Percentiles rank a stretch among this genome's conserved stretches.
Evolutionary conservation across 768 basidiomycete genomes (phyloP).

Genomic region (Rubroboletus pulcherrimus): DNA sequence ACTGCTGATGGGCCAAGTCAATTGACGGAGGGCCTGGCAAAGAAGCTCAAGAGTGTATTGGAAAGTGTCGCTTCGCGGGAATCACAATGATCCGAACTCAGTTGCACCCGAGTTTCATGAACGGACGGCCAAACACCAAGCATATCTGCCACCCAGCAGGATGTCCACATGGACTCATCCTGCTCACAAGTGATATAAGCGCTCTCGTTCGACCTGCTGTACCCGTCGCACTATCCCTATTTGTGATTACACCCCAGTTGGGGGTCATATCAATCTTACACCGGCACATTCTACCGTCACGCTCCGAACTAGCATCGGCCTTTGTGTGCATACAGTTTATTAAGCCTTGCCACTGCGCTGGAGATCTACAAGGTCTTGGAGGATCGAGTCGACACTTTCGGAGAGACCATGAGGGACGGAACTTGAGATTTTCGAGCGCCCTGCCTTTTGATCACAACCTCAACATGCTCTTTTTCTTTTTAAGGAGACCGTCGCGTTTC

Average conservation of each 20-base stretch:
- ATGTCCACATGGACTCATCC: background rate
- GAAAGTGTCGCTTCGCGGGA: slow-evolving; percentile 33
- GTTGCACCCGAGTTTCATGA: background rate
- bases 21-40: slow-evolving; percentile 63
- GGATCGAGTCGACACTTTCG: background rate
- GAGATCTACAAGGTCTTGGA: background rate
- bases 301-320: background rate
- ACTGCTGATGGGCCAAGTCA: slow-evolving; percentile 68
- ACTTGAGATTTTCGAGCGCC: background rate
- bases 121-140: background rate
- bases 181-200: background rate
- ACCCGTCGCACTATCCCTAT: background rate
- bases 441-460: background rate
- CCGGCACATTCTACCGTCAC: background rate
- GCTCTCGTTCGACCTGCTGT: background rate
- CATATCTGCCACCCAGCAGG: background rate
- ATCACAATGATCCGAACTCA: slow-evolving; percentile 6
- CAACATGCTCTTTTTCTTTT: background rate
- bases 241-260: background rate
- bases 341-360: background rate
- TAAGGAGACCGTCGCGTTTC: background rate
- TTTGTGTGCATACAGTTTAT: background rate
- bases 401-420: background rate
- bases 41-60: slow-evolving; percentile 42
- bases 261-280: background rate